Evolutionary conservation across 306 rosid species (phyloP).

Genomic region (Pterocarpus santalinus): DNA sequence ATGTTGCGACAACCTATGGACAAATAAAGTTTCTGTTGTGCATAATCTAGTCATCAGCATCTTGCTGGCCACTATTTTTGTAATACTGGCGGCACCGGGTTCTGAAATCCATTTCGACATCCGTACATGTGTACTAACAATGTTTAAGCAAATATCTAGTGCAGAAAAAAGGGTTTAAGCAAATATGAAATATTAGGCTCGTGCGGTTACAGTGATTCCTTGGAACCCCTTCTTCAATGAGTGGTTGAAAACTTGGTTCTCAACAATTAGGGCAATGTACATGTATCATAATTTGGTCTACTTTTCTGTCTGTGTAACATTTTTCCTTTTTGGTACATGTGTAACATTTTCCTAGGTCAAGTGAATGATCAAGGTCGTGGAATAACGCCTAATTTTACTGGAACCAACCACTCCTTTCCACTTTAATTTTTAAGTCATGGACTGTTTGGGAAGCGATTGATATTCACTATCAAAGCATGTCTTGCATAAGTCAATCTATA

Average conservation of each 20-base stretch:
- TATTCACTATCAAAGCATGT: conserved; percentile 39
- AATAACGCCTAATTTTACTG: not conserved
- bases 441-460: conserved; percentile 17
- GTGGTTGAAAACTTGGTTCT: conserved; percentile 25
- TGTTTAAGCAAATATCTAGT: no score
- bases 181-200: conserved; percentile 7
- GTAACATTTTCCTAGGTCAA: not conserved
- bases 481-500: conserved; percentile 12
- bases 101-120: not conserved
- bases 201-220: not conserved
- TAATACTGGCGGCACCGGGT: not conserved
- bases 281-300: not conserved
- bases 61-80: not conserved
- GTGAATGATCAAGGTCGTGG: not conserved
- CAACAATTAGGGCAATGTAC: not conserved
- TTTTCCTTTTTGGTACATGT: not conserved
- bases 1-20: no score
- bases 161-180: not conserved
- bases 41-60: conserved; percentile 31
- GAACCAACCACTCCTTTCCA: not conserved
- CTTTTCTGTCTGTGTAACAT: not conserved
- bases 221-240: not conserved
- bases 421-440: not conserved
- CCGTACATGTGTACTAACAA: not conserved
- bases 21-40: no score